Evolutionary conservation across 2,329 filamentous ascomycete genomes (phyloP), one percentile per base, ranked within the genome.

Genomic region (Ophiostoma tasmaniense): DNA sequence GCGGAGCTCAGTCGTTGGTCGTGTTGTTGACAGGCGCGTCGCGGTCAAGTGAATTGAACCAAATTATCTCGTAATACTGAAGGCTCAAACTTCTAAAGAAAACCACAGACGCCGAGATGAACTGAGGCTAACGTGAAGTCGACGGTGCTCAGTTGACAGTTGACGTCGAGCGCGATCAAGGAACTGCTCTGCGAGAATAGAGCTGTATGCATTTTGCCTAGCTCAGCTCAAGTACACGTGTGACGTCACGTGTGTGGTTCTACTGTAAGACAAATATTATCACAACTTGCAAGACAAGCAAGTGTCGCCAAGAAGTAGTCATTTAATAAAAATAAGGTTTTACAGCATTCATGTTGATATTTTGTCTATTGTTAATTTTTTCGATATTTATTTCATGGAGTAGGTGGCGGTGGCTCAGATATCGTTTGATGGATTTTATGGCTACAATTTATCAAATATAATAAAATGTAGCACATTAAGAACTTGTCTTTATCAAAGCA

Each of bases 181-280:
- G 30, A 67, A 28, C 50, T 45, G 39, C 37, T 39, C 37, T 39
- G 37, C 14, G 14, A 3, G 13, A n/a, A n/a, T 39, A 39, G 22
- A 45, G 37, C 64, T 50, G 64, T 37, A 33, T 28, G 64, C 64
- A n/a, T 52, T 66, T 66, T 66, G 39, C 37, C 64, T 66, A 66
- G 64, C 64, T 65, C 35, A 39, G 64, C 11, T 25, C 10, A 28
- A 2, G 11, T 2, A 10, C 64, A 33, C 64, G 42, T 66, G 64
- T 5, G 3, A 2, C 7, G 17, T 50, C 39, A 66, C 64, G 25
- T 52, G 64, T 0, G 7, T 4, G 20, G 20, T 45, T 45, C 7
- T 1, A 4, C 1, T 20, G 5, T n/a, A 8, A 20, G 7, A 20
- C 42, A 45, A 17, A n/a, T n/a, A n/a, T 13, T 42, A 8, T 33